Base-by-base conservation (phyloP, 805 yeast species). In the Candida stauntonica region DNA sequence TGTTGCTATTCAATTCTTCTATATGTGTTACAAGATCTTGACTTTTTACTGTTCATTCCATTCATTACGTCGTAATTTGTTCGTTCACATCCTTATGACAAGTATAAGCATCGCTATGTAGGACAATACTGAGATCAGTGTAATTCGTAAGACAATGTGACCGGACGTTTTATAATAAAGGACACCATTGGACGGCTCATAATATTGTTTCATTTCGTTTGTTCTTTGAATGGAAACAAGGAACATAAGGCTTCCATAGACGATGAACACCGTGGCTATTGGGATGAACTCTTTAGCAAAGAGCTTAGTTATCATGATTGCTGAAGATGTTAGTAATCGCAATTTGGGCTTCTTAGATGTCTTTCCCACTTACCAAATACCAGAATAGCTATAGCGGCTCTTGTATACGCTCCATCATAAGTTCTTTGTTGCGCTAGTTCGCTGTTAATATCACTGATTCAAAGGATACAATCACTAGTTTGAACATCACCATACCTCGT, bases 261-360 rank as follows among this genome's bases (percentile, higher is more conserved):
- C 58, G 3, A 84, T 79, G 52, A 76, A 82, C 0, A 81, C 73
- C 0, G 79, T 66, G 1, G 88, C 91, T 9, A 84, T 66, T 1
- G 83, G 78, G 36, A 81, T 60, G 54, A 81, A 83, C 48, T 79
- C 85, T 28, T 57, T 63, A 5, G 77, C 66, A 56, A 84, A 84
- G 27, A 84, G 58, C 56, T 81, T 79, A 48, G 84, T 67, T 14
- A 84, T 71, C 39, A 83, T 61, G 23, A 83, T 46, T 38, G 67
- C 70, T 17, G 5, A 11, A 17, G 19, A 14, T 11, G 39, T 35
- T 36, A 36, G 35, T 27, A 21, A n/a, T n/a, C n/a, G n/a, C n/a
- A n/a, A n/a, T n/a, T n/a, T n/a, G n/a, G n/a, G n/a, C n/a, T n/a
- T n/a, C n/a, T n/a, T n/a, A n/a, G 9, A 21, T 8, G 11, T 21